These are phyloP conservation scores for Lactarius quietus DNA, from an alignment of 768 basidiomycete genomes.

Conservation along the genomic window DNA sequence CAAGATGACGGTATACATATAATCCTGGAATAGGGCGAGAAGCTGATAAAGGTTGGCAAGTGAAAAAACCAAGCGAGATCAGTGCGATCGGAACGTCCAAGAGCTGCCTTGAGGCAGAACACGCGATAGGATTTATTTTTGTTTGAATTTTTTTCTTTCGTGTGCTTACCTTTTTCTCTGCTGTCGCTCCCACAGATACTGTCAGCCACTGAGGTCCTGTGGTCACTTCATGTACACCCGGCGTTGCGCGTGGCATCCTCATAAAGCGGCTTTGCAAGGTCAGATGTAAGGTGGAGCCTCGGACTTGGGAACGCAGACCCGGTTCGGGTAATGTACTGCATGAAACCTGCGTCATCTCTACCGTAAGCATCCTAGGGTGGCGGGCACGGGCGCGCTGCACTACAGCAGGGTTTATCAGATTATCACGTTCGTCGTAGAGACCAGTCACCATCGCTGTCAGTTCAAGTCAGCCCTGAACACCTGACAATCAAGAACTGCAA, in stretches of 20 bases:
- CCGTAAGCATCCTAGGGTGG: not conserved
- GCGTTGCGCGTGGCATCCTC: not conserved
- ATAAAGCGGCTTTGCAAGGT: not conserved
- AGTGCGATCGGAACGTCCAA: not conserved
- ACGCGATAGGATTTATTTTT: not conserved
- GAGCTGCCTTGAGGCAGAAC: conserved; percentile 5
- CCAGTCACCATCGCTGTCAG: not conserved
- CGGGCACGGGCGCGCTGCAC: not conserved
- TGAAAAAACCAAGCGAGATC: not conserved
- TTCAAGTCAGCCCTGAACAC: not conserved
- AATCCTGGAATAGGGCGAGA: not conserved
- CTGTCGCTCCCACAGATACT: not conserved
- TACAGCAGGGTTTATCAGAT: not conserved
- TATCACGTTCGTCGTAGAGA: too few species aligned
- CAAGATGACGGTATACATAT: not conserved
- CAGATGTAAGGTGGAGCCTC: too few species aligned
- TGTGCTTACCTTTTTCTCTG: not conserved
- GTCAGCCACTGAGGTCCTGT: not conserved
- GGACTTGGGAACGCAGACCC: not conserved
- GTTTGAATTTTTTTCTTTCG: not conserved
- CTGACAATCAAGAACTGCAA: not conserved
- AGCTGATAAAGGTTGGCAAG: not conserved
- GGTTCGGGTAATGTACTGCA: not conserved
- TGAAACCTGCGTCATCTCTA: not conserved
- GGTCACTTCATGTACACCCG: not conserved